Conservation (phyloP, 2,329 filamentous ascomycete genomes). For the Ascochyta rabiei region DNA sequence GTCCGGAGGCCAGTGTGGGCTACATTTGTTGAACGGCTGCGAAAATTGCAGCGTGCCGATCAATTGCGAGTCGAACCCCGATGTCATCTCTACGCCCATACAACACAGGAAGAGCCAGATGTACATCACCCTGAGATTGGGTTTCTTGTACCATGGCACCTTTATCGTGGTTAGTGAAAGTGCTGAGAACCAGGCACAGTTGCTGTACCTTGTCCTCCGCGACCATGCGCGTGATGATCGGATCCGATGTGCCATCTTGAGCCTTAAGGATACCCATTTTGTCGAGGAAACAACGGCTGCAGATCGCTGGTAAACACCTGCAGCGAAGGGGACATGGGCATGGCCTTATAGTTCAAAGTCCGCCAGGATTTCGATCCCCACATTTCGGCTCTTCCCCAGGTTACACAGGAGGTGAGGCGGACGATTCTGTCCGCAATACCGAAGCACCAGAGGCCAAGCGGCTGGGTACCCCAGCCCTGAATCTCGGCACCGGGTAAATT, state of each 20-base stretch:
- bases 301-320: constrained; percentile 18
- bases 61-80: constrained; percentile 47
- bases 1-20: background rate
- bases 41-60: constrained; percentile 48
- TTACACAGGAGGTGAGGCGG: constrained; percentile 6
- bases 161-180: background rate
- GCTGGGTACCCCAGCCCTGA: constrained; percentile 24
- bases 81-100: constrained; percentile 49
- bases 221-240: constrained; percentile 53
- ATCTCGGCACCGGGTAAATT: constrained; percentile 37
- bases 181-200: background rate
- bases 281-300: constrained; percentile 19
- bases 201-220: constrained; percentile 42
- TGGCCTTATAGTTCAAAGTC: constrained; percentile 31
- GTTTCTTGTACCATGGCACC: constrained; percentile 52
- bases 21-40: constrained; percentile 43
- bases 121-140: constrained; percentile 48
- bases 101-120: constrained; percentile 45
- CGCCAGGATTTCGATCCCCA: constrained; percentile 7
- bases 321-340: constrained; percentile 14
- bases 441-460: constrained; percentile 32
- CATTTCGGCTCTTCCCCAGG: constrained; percentile 29
- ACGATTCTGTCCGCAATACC: constrained; percentile 32
- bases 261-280: constrained; percentile 36
- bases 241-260: constrained; percentile 44